Evolutionary conservation across 2,329 filamentous ascomycete genomes (phyloP).

Genomic region (Graphiopsis chlorocephala): DNA sequence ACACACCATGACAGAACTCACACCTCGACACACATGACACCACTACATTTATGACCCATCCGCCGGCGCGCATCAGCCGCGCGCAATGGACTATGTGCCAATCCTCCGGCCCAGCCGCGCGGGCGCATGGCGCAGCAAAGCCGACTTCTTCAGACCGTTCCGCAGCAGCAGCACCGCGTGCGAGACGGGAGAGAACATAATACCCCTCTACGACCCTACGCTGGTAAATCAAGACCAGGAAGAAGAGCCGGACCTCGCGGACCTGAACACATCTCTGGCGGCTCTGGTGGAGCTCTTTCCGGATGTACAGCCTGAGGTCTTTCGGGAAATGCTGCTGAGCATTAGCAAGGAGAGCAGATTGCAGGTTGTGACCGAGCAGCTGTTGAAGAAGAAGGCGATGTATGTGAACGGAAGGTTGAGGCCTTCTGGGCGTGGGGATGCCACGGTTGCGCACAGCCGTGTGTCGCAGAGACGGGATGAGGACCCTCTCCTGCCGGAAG

Average conservation of each 20-base stretch:
- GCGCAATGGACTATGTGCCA: constrained; percentile 30
- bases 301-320: constrained; percentile 76
- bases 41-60: not conserved
- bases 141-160: constrained; percentile 35
- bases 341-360: constrained; percentile 75
- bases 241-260: constrained; percentile 60
- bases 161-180: constrained; percentile 25
- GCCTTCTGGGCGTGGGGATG: constrained; percentile 16
- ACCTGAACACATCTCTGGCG: constrained; percentile 68
- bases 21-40: constrained; percentile 3
- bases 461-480: not conserved
- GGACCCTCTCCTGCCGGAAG: constrained; percentile 52
- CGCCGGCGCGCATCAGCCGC: not conserved
- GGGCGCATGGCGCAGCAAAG: constrained; percentile 30
- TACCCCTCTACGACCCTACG: constrained; percentile 26
- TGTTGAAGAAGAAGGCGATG: constrained; percentile 68
- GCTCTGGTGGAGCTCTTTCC: constrained; percentile 72
- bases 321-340: constrained; percentile 73
- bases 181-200: constrained; percentile 27
- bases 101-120: constrained; percentile 27
- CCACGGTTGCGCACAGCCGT: not conserved
- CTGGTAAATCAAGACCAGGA: constrained; percentile 16
- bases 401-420: constrained; percentile 67
- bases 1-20: not conserved
- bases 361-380: constrained; percentile 71